Percentiles rank a stretch among this genome's conserved stretches.
phyloP scores from a whole-genome alignment of 805 yeast species.

The Candida michaelii region DNA sequence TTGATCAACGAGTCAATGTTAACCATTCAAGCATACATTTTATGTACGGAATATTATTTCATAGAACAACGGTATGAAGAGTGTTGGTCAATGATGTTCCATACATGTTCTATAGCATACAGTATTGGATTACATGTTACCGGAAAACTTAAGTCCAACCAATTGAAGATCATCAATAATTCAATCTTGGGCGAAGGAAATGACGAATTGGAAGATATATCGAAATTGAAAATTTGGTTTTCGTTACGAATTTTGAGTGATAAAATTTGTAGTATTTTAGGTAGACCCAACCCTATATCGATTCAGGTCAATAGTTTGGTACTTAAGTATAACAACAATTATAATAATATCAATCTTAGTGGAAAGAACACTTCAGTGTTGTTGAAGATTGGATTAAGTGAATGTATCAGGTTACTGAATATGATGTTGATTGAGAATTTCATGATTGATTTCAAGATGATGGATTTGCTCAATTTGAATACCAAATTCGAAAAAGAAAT shows the following conservation, averaged over 20 bases:
- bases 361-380: slow-evolving; percentile 28
- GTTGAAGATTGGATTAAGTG: slow-evolving; percentile 49
- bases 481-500: slow-evolving; percentile 43
- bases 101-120: slow-evolving; percentile 49
- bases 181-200: slow-evolving; percentile 5
- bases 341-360: slow-evolving; percentile 18
- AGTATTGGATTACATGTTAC: slow-evolving; percentile 53
- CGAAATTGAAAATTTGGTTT: slow-evolving; percentile 49
- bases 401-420: slow-evolving; percentile 48
- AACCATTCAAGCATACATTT: slow-evolving; percentile 49
- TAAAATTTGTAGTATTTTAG: slow-evolving; percentile 50
- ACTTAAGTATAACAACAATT: slow-evolving; percentile 21
- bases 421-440: slow-evolving; percentile 52
- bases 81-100: slow-evolving; percentile 53
- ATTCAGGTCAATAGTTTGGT: slow-evolving; percentile 35
- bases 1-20: slow-evolving; percentile 46
- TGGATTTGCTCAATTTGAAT: slow-evolving; percentile 42
- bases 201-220: slow-evolving; percentile 34
- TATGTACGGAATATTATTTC: slow-evolving; percentile 53
- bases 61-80: slow-evolving; percentile 50
- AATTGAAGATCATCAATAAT: slow-evolving; percentile 12
- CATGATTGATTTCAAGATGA: slow-evolving; percentile 43
- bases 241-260: slow-evolving; percentile 49
- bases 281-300: slow-evolving; percentile 56
- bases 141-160: slow-evolving; percentile 23